Conservation (phyloP, 75 land plant species). For the Picea sitchensis region DNA sequence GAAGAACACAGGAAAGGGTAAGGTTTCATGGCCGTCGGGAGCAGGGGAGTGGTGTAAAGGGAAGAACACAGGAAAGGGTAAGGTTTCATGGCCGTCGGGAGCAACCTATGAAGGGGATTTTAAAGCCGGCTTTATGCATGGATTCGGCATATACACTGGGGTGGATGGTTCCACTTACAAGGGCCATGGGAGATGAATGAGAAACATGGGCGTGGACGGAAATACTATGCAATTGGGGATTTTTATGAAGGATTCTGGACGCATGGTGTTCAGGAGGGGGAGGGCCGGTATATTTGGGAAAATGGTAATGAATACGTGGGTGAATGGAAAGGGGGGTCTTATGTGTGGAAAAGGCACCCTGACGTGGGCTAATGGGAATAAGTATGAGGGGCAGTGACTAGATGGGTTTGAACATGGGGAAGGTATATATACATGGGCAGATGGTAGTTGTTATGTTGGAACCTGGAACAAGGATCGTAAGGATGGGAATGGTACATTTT, state of each 20-base stretch:
- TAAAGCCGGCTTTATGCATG: conserved; percentile 55
- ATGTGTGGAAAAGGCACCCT: conserved; percentile 53
- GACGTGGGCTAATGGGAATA: conserved; percentile 57
- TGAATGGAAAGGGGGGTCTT: conserved; percentile 46
- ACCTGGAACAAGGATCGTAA: conserved; percentile 50
- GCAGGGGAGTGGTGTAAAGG: conserved; percentile 69
- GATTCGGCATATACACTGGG: conserved; percentile 51
- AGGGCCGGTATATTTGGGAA: conserved; percentile 13
- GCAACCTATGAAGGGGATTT: conserved; percentile 75
- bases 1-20: conserved; percentile 52
- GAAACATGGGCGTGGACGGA: conserved; percentile 49
- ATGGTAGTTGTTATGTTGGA: conserved; percentile 56
- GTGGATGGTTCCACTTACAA: conserved; percentile 52
- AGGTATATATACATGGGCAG: conserved; percentile 55
- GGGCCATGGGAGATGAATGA: conserved; percentile 57
- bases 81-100: conserved; percentile 54
- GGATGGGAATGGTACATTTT: conserved; percentile 49
- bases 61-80: conserved; percentile 53
- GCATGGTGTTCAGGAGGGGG: conserved; percentile 48
- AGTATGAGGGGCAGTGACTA: conserved; percentile 64
- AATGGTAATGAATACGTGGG: conserved; percentile 16
- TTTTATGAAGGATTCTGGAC: conserved; percentile 65
- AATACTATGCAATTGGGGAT: conserved; percentile 63
- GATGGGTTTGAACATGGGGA: conserved; percentile 57
- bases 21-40: conserved; percentile 53